These are phyloP conservation scores for Monosporascus sp. DNA, from an alignment of 2,329 filamentous ascomycete genomes.

Conservation along the genomic window DNA sequence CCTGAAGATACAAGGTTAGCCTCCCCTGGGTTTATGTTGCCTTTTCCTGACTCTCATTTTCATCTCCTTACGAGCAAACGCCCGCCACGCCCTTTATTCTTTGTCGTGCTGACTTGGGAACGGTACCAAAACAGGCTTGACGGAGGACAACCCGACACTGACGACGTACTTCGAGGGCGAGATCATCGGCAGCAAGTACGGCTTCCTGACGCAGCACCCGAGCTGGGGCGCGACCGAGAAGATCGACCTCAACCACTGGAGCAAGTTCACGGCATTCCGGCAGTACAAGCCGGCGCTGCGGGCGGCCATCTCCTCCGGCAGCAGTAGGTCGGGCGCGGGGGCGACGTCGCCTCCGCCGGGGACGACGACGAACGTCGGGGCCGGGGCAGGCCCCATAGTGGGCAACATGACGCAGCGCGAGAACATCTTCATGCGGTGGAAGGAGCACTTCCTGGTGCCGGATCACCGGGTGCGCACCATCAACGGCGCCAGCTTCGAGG, in stretches of 20 bases:
- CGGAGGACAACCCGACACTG: conserved; percentile 92
- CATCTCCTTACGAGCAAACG: conserved; percentile 1
- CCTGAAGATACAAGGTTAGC: conserved; percentile 82
- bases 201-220: conserved; percentile 84
- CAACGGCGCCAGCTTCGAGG: conserved; percentile 91
- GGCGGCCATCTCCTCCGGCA: conserved; percentile 51
- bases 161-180: conserved; percentile 98
- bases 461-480: conserved; percentile 91
- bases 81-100: not conserved
- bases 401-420: conserved; percentile 41
- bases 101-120: not conserved
- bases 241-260: conserved; percentile 90
- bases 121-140: conserved; percentile 61
- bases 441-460: conserved; percentile 94
- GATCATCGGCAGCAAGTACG: conserved; percentile 91
- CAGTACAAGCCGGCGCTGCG: conserved; percentile 61
- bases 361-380: not conserved
- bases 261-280: conserved; percentile 79
- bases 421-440: conserved; percentile 98
- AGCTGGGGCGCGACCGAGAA: conserved; percentile 90
- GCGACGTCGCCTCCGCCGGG: not conserved
- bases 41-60: not conserved
- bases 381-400: conserved; percentile 3
- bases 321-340: conserved; percentile 33
- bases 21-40: conserved; percentile 7